Percentiles rank a stretch among this genome's conserved stretches.
phyloP scores from a whole-genome alignment of 345 rosid species.

The Lepidium didymum region DNA sequence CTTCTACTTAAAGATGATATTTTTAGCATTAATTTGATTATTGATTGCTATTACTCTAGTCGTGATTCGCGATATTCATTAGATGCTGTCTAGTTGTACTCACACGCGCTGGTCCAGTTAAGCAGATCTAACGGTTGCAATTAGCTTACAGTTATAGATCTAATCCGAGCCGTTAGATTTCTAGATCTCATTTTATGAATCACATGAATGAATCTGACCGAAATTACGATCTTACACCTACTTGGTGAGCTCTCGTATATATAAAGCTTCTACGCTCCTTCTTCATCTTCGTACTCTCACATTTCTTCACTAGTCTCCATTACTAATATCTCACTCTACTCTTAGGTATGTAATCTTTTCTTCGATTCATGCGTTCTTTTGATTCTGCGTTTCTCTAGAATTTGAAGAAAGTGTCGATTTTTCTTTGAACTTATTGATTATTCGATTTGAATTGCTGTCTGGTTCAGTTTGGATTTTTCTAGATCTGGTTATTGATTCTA shows the following conservation, averaged over 20 bases:
- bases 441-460: not conserved
- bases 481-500: not conserved
- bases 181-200: conserved; percentile 13
- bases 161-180: conserved; percentile 15
- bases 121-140: conserved; percentile 10
- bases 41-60: not conserved
- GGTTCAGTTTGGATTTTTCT: not conserved
- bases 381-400: not conserved
- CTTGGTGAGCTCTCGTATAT: not conserved
- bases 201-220: conserved; percentile 20
- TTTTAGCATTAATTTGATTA: not conserved
- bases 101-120: conserved; percentile 31
- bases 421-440: not conserved
- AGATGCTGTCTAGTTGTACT: conserved; percentile 27
- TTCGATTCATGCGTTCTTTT: not conserved
- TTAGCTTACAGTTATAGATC: not conserved
- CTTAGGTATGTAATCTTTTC: conserved; percentile 1
- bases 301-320: not conserved
- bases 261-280: conserved; percentile 2
- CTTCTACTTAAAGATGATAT: not conserved
- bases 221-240: conserved; percentile 23
- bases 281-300: conserved; percentile 9
- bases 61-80: not conserved
- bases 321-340: not conserved
- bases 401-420: not conserved